Percentiles rank a stretch among this genome's conserved stretches.
These are phyloP conservation scores for Xerocomus cyaneibrunnescens DNA, from an alignment of 1,284 basidiomycete species.

Conservation along the genomic window DNA sequence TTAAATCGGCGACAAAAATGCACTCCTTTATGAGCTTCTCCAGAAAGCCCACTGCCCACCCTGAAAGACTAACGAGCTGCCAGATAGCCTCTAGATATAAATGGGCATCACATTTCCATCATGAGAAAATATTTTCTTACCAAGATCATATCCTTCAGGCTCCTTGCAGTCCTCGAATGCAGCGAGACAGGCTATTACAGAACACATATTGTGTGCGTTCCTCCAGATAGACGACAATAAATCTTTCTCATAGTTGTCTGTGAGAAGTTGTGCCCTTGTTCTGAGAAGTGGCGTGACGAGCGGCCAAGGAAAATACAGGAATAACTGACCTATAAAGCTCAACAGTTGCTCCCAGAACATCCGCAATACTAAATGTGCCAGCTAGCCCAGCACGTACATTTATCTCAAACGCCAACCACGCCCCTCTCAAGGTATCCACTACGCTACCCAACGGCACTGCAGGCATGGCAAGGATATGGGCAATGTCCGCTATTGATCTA, in stretches of 20 bases:
- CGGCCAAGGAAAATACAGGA: constrained; percentile 2
- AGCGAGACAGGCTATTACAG: constrained; percentile 53
- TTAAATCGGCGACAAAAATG: constrained; percentile 44
- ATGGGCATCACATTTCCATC: constrained; percentile 2
- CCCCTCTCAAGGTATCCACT: constrained; percentile 43
- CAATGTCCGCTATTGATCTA: constrained; percentile 52
- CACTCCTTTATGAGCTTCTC: constrained; percentile 65
- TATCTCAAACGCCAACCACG: constrained; percentile 43
- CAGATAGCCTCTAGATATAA: constrained; percentile 56
- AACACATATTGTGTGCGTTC: constrained; percentile 61
- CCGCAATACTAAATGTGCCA: constrained; percentile 38
- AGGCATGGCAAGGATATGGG: constrained; percentile 48
- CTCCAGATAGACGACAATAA: constrained; percentile 49
- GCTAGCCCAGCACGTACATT: constrained; percentile 36
- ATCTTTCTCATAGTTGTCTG: constrained; percentile 39
- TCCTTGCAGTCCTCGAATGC: constrained; percentile 69
- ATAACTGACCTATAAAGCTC: constrained; percentile 55
- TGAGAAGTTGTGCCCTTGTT: constrained; percentile 35
- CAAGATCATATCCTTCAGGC: constrained; percentile 59
- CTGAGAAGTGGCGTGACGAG: constrained; percentile 27
- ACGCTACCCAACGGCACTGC: constrained; percentile 41
- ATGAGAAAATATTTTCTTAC: constrained; percentile 34
- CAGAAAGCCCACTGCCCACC: constrained; percentile 60
- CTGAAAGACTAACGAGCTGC: constrained; percentile 60
- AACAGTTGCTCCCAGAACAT: constrained; percentile 52